Conservation (phyloP, 2,329 filamentous ascomycete species). For the Acrodontium crateriforme region DNA sequence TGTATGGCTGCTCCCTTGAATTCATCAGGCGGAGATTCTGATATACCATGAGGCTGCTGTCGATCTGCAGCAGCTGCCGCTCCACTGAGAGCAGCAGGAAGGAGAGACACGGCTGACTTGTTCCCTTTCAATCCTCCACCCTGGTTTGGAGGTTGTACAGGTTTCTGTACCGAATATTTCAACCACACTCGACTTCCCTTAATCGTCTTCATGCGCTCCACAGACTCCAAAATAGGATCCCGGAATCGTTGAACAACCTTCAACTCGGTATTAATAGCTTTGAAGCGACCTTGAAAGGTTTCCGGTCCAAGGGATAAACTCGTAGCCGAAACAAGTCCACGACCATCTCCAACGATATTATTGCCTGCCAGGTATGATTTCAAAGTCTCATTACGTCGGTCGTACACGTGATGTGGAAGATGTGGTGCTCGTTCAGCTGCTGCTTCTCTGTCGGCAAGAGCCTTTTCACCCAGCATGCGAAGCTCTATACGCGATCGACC, state of each 20-base stretch:
- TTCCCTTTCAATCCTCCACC: constrained; percentile 7
- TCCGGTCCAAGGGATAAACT: constrained; percentile 16
- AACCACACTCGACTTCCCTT: too few species aligned
- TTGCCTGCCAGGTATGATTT: constrained; percentile 17
- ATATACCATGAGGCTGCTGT: too few species aligned
- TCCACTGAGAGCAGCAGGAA: too few species aligned
- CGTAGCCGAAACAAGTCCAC: constrained; percentile 2
- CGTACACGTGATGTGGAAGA: constrained; percentile 19
- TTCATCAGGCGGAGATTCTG: too few species aligned
- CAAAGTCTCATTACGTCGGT: constrained; percentile 20
- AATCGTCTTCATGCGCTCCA: constrained; percentile 7
- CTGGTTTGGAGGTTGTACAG: constrained; percentile 3
- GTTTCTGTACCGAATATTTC: not conserved
- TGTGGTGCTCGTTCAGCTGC: constrained; percentile 14
- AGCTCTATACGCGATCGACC: constrained; percentile 20
- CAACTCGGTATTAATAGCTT: constrained; percentile 20
- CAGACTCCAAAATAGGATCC: constrained; percentile 18
- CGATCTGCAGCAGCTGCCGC: constrained; percentile 1
- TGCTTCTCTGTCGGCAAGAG: constrained; percentile 18
- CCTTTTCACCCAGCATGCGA: constrained; percentile 20
- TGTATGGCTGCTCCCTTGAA: too few species aligned
- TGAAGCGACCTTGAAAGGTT: constrained; percentile 22
- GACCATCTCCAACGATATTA: constrained; percentile 1
- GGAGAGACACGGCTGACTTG: constrained; percentile 10
- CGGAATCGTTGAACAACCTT: constrained; percentile 21